phyloP scores from a whole-genome alignment of 179 eudicot genomes.

The Actinidia arguta region DNA sequence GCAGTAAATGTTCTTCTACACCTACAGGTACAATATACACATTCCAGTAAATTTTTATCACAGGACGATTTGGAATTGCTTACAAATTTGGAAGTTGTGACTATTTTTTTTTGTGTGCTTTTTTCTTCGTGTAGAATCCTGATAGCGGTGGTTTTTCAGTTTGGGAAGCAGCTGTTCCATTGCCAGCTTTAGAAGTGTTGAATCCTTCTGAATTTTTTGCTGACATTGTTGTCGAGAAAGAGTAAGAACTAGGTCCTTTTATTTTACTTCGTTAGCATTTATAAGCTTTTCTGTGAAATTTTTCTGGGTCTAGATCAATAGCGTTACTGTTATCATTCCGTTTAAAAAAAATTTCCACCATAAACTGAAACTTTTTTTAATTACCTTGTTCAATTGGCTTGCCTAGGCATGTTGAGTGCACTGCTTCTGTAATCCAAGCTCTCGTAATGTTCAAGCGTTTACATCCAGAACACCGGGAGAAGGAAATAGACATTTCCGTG shows the following conservation, averaged over 20 bases:
- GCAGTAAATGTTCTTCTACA: slow-evolving; percentile 39
- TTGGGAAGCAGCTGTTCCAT: slow-evolving; percentile 41
- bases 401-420: slow-evolving; percentile 43
- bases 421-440: slow-evolving; percentile 38
- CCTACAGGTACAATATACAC: slow-evolving; percentile 27
- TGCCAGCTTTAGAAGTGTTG: slow-evolving; percentile 36
- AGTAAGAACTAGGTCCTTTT: slow-evolving; percentile 19
- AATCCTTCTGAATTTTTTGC: slow-evolving; percentile 41
- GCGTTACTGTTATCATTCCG: background rate
- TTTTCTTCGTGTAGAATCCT: slow-evolving; percentile 14
- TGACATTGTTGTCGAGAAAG: slow-evolving; percentile 35
- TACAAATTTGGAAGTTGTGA: background rate
- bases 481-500: slow-evolving; percentile 37
- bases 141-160: slow-evolving; percentile 39
- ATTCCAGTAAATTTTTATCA: background rate
- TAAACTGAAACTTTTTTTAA: background rate
- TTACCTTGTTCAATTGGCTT: slow-evolving; percentile 10
- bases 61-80: background rate
- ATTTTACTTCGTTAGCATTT: background rate
- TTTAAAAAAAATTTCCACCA: background rate
- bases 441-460: slow-evolving; percentile 29
- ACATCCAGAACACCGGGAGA: slow-evolving; percentile 39
- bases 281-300: background rate
- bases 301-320: background rate
- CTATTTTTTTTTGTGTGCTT: background rate